Evolutionary conservation across 257 asterid genomes (phyloP).

Genomic region (Catharanthus roseus): DNA sequence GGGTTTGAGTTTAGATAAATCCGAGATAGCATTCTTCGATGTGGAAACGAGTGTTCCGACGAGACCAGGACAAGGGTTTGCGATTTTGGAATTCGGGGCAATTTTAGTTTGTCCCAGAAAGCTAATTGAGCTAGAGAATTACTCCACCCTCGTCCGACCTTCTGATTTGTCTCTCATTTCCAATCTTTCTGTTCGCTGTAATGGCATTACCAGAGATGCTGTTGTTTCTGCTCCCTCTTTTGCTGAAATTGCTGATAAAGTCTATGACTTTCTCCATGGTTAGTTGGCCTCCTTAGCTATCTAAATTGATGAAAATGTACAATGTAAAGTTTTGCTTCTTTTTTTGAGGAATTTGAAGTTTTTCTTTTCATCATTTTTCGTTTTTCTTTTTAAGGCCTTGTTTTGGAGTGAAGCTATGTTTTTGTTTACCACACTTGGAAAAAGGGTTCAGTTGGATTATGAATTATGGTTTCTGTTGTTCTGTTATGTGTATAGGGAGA

Average conservation of each 20-base stretch:
- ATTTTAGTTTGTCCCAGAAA: slow-evolving; percentile 89
- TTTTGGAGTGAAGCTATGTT: background rate
- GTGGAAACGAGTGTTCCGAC: slow-evolving; percentile 85
- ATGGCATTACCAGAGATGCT: slow-evolving; percentile 62
- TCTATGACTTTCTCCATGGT: slow-evolving; percentile 83
- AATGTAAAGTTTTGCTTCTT: background rate
- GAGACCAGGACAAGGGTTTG: slow-evolving; percentile 62
- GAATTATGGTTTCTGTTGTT: background rate
- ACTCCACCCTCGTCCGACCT: slow-evolving; percentile 78
- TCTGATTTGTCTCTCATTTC: slow-evolving; percentile 58
- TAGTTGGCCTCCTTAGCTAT: background rate
- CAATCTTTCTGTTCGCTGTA: slow-evolving; percentile 71
- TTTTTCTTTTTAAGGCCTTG: background rate
- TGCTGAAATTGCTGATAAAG: slow-evolving; percentile 63
- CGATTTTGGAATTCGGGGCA: slow-evolving; percentile 81
- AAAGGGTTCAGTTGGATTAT: background rate
- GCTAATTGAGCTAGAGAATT: slow-evolving; percentile 70
- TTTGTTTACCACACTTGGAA: background rate
- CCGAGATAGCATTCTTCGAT: slow-evolving; percentile 90
- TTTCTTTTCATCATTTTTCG: background rate
- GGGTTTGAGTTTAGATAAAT: slow-evolving; percentile 37
- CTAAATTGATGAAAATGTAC: background rate
- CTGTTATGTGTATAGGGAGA: slow-evolving; percentile 16
- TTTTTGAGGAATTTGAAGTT: background rate
- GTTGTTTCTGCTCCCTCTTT: slow-evolving; percentile 72